Conservation (phyloP, 345 rosid species). For the Cardamine occulta region DNA sequence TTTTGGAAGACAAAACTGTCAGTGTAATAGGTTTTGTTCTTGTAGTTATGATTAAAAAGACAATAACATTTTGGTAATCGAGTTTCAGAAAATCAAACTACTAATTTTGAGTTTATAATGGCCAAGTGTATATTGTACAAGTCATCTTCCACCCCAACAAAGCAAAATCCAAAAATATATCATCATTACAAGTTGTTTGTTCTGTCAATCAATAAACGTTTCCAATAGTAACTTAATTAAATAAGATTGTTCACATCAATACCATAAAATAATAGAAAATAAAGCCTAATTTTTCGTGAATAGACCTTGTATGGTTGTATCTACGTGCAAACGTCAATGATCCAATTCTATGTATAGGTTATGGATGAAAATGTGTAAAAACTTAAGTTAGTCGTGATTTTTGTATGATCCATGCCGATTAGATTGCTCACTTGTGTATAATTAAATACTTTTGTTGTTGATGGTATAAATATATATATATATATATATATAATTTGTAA, state of each 20-base stretch:
- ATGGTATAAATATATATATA: background rate
- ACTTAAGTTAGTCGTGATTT: background rate
- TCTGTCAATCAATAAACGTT: conserved; percentile 2
- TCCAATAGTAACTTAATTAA: background rate
- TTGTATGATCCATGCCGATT: conserved; percentile 11
- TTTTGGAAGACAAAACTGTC: conserved; percentile 4
- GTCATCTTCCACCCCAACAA: conserved; percentile 30
- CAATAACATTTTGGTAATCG: background rate
- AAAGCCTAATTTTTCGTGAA: background rate
- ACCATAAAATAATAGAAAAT: background rate
- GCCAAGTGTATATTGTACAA: background rate
- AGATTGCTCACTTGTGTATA: conserved; percentile 2
- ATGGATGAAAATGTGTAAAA: background rate
- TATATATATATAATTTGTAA: background rate
- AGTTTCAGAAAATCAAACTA: background rate
- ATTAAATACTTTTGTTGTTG: background rate
- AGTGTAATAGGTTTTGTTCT: conserved; percentile 9
- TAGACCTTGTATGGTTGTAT: background rate
- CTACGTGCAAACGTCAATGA: conserved; percentile 6
- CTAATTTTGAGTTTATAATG: conserved; percentile 3
- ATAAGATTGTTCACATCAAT: background rate
- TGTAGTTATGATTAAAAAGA: background rate
- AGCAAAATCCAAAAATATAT: conserved; percentile 4
- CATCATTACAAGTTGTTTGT: background rate
- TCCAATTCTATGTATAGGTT: background rate